These are phyloP conservation scores for Colletotrichum magnum DNA, from an alignment of 2,329 filamentous ascomycete genomes.

Conservation along the genomic window DNA sequence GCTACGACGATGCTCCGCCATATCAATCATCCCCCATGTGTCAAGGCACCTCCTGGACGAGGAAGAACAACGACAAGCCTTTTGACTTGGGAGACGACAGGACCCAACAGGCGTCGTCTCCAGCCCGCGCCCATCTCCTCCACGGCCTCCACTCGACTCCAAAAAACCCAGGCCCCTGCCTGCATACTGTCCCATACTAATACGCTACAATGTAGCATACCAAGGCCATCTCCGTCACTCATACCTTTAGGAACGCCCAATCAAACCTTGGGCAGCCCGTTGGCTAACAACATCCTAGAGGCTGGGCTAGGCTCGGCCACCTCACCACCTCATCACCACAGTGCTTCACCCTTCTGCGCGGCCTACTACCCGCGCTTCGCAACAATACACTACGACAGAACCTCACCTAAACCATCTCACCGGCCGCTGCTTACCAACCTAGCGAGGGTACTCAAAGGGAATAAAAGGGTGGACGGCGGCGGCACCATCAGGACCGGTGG, in stretches of 20 bases:
- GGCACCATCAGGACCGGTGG: neutral
- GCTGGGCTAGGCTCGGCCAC: slow-evolving; percentile 23
- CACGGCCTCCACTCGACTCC: slow-evolving; percentile 26
- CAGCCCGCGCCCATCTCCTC: slow-evolving; percentile 10
- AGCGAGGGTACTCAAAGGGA: neutral
- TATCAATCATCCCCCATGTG: slow-evolving; percentile 20
- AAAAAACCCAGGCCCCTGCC: slow-evolving; percentile 21
- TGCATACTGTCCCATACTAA: neutral
- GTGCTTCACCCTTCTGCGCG: neutral
- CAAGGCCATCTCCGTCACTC: slow-evolving; percentile 11
- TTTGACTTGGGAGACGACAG: slow-evolving; percentile 13
- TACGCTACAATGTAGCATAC: no score
- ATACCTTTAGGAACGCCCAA: slow-evolving; percentile 32
- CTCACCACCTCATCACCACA: slow-evolving; percentile 10
- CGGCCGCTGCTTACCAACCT: slow-evolving; percentile 7
- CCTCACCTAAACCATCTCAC: neutral
- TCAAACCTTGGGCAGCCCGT: slow-evolving; percentile 24
- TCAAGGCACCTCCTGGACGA: slow-evolving; percentile 11
- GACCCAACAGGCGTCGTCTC: slow-evolving; percentile 5
- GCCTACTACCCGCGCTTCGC: slow-evolving; percentile 8
- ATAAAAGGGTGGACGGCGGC: neutral
- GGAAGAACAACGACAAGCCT: slow-evolving; percentile 9
- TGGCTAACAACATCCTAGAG: slow-evolving; percentile 22
- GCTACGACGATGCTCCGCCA: slow-evolving; percentile 16
- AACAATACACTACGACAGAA: neutral